phyloP scores from a whole-genome alignment of 768 basidiomycete species.

The Chalciporus piperatus region DNA sequence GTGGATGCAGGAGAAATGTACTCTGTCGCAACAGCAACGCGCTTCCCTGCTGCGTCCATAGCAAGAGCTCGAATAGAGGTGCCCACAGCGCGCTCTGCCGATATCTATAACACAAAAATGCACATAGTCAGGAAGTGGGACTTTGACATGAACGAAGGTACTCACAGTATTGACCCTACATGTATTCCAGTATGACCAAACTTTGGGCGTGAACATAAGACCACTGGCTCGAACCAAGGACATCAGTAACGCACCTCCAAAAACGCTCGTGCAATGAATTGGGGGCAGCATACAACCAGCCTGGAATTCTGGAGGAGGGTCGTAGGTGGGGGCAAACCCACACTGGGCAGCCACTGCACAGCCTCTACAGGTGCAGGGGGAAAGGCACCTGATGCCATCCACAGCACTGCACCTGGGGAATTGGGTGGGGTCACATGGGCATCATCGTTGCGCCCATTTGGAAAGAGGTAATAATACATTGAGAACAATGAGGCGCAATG shows the following conservation, averaged over 20 bases:
- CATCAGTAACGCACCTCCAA: conserved; percentile 16
- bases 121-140: background rate
- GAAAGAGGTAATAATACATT: too few relatives aligned
- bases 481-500: too few relatives aligned
- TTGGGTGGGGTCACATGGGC: too few relatives aligned
- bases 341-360: too few relatives aligned
- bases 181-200: background rate
- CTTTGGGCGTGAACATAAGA: background rate
- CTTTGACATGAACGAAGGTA: background rate
- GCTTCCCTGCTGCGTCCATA: conserved; percentile 71
- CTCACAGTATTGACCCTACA: conserved; percentile 28
- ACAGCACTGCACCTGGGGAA: too few relatives aligned
- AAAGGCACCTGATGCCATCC: too few relatives aligned
- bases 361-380: too few relatives aligned
- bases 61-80: conserved; percentile 73
- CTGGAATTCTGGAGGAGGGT: too few relatives aligned
- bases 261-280: conserved; percentile 27
- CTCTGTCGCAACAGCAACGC: conserved; percentile 90
- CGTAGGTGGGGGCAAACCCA: too few relatives aligned
- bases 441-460: too few relatives aligned
- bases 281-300: too few relatives aligned
- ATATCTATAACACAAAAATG: conserved; percentile 15
- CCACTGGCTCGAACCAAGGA: too few relatives aligned
- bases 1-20: conserved; percentile 28
- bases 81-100: conserved; percentile 42